Base-by-base conservation (phyloP, 2,329 filamentous ascomycete genomes). In the Arthroderma sp. region DNA sequence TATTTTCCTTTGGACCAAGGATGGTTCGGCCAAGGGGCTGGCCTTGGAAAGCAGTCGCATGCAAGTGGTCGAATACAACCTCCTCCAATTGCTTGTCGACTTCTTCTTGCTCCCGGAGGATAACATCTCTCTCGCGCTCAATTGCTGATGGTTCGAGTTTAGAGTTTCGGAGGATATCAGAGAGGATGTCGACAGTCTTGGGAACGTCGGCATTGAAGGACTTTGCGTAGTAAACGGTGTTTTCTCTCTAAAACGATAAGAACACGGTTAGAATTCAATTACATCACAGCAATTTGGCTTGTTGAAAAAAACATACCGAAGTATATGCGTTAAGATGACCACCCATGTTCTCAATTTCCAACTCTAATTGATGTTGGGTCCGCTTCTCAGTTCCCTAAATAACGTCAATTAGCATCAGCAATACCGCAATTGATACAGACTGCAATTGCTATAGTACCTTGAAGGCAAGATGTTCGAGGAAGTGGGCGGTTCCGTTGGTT, bases 331-430 rank as follows among this genome's bases (percentile, higher is more conserved):
- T 98, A 60, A 98, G 78, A 74, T 98, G 91, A 54, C 86, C 91
- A 67, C 91, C 91, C 86, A 98, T 95, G 74, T 98, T 98, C 78
- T 98, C 91, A 64, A 98, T 96, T 75, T 98, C 91, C 54, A 98
- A 82, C 75, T 98, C 91, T 66, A 98, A 77, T 73, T 98, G 91
- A 66, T 93, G 84, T 71, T 98, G 91, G 54, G 84, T 87, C 69
- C 91, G 80, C 74, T 84, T 94, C 69, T 83, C 77, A 56, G 91
- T 98, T 59, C 91, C 91, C 88, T 68, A 48, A 6, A 51, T 22
- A 8, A 28, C 39, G n/a, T 15, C 10, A 15, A 38, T 28, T 44
- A 37, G 8, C 6, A 42, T 54, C 22, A 49, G 40, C 11, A 31
- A 9, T 32, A 9, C 29, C 5, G 4, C 42, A 29, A 42, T 5